phyloP scores from a whole-genome alignment of 2,329 filamentous ascomycete species.

The Ophiocordyceps camponoti-leonardi region DNA sequence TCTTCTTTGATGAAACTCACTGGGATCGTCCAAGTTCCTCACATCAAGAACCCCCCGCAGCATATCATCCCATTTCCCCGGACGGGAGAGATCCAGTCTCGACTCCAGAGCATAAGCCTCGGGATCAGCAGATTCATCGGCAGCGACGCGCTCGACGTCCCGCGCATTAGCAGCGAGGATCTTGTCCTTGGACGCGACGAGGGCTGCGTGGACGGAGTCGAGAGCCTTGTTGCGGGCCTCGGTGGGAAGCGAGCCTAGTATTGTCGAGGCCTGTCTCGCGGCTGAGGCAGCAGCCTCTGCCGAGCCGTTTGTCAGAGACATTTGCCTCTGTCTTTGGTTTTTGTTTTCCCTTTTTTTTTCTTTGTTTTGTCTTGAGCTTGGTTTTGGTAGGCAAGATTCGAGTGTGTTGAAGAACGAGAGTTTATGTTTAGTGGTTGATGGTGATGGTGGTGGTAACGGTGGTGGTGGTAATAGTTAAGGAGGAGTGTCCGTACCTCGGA shows the following conservation, averaged over 20 bases:
- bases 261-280: slow-evolving; percentile 68
- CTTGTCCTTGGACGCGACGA: slow-evolving; percentile 48
- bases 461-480: too few species aligned
- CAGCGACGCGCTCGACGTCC: slow-evolving; percentile 64
- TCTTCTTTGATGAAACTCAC: too few species aligned
- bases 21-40: slow-evolving; percentile 64
- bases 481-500: too few species aligned
- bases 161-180: slow-evolving; percentile 77
- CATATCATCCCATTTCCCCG: slow-evolving; percentile 96
- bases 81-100: slow-evolving; percentile 67
- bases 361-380: neutral
- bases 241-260: slow-evolving; percentile 62
- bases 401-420: too few species aligned
- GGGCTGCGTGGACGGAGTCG: slow-evolving; percentile 63
- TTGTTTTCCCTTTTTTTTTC: neutral
- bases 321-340: too few species aligned
- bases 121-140: slow-evolving; percentile 57
- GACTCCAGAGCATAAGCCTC: slow-evolving; percentile 84
- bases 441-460: too few species aligned
- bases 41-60: slow-evolving; percentile 87
- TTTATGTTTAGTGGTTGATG: too few species aligned
- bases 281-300: slow-evolving; percentile 60
- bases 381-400: too few species aligned
- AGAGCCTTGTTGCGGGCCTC: slow-evolving; percentile 70
- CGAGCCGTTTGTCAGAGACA: slow-evolving; percentile 82